Percentiles rank a stretch among this genome's conserved stretches.
These are phyloP conservation scores for Penicillium macrosclerotiorum DNA, from an alignment of 495 filamentous ascomycete species.

Conservation along the genomic window DNA sequence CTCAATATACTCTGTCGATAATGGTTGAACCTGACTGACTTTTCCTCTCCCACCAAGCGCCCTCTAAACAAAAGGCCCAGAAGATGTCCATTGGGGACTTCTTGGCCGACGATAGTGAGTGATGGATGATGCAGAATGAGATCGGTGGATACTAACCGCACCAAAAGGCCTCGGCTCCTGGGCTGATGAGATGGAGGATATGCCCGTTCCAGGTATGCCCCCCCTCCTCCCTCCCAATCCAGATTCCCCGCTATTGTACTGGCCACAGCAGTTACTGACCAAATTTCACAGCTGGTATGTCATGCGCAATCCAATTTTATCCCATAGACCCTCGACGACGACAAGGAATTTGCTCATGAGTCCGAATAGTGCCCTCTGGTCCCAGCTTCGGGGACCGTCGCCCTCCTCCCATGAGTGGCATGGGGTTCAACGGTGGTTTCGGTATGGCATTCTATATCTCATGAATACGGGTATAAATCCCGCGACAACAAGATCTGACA, in stretches of 20 bases:
- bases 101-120: constrained; percentile 79
- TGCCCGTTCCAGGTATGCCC: constrained; percentile 66
- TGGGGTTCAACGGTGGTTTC: constrained; percentile 41
- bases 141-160: constrained; percentile 33
- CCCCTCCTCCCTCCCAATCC: too few relatives aligned
- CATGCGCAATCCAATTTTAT: constrained; percentile 3
- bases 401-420: constrained; percentile 40
- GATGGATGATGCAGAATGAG: constrained; percentile 10
- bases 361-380: constrained; percentile 32
- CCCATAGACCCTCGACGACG: not conserved
- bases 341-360: constrained; percentile 2
- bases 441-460: constrained; percentile 4
- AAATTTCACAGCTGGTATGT: constrained; percentile 40
- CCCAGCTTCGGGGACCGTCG: constrained; percentile 43
- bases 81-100: constrained; percentile 95
- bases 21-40: constrained; percentile 12
- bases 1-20: not conserved
- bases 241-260: constrained; percentile 8
- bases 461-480: not conserved
- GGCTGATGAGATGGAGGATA: constrained; percentile 97
- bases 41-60: constrained; percentile 59
- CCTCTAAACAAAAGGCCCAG: constrained; percentile 78
- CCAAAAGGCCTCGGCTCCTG: constrained; percentile 81
- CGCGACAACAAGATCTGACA: constrained; percentile 15
- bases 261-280: constrained; percentile 17